Evolutionary conservation across 192 early-diverging fungal species (phyloP), one percentile per base, ranked within the genome.

Genomic region (Coemansia sp.): DNA sequence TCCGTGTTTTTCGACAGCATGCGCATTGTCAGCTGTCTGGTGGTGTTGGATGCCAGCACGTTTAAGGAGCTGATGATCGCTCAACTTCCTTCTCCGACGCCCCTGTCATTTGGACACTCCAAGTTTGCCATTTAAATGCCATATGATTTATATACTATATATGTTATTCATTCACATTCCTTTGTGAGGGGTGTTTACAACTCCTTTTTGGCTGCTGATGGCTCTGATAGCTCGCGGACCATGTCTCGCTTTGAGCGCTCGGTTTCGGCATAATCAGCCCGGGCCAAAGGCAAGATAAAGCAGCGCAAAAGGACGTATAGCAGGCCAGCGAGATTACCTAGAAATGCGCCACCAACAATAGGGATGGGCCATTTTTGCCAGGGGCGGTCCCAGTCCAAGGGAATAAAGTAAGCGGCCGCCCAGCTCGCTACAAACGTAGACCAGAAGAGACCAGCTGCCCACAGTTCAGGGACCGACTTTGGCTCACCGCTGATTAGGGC

Each of bases 31-130:
- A 91, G 90, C 55, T 93, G 89, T 52, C 59, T 95, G 34, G 58
- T 93, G 30, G 81, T 95, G 5, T 74, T 95, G 70, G 90, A 95
- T 68, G 90, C 93, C 9, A 76, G 70, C 30, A 83, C 85, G 8
- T 72, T 95, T 29, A 55, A 76, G 13, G 91, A 90, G 73, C 64
- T 91, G 22, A 84, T 86, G 38, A 84, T 87, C 45, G 90, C 88
- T 0, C 84, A 89, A 59, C 76, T 93, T 24, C 88, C 88, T 3
- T 74, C 85, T 38, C 71, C 88, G 4, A 78, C 93, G 10, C 91
- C 91, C 0, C 65, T 93, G 22, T 89, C 89, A 27, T 93, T 95
- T 74, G 88, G 89, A 15, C 88, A 89, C 60, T 86, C 65, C 20
- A 76, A 70, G 61, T 82, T 76, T 76, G 55, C 70, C 38, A 75